phyloP scores from a whole-genome alignment of 345 rosid genomes.

The Sonneratia alba region DNA sequence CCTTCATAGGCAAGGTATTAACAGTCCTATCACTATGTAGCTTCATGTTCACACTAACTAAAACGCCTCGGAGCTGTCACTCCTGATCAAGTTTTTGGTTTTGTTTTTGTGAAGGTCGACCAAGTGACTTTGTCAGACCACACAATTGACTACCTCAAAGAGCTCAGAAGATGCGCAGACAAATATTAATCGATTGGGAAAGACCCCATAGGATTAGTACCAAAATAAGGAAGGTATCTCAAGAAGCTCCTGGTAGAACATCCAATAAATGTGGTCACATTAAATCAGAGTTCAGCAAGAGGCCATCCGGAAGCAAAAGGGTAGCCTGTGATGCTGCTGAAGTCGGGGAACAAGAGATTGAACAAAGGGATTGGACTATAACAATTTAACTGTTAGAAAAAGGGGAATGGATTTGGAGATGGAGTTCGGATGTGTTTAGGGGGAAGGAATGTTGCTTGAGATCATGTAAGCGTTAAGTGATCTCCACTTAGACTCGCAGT shows the following conservation, averaged over 20 bases:
- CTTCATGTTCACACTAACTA: not conserved
- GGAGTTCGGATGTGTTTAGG: constrained; percentile 66
- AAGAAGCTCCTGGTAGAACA: constrained; percentile 45
- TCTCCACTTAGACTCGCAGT: constrained; percentile 63
- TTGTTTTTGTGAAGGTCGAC: constrained; percentile 40
- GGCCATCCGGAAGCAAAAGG: constrained; percentile 38
- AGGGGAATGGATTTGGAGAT: constrained; percentile 46
- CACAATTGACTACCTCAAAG: constrained; percentile 64
- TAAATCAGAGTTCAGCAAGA: constrained; percentile 17
- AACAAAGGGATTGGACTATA: constrained; percentile 29
- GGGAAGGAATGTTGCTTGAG: constrained; percentile 73
- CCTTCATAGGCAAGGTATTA: constrained; percentile 69
- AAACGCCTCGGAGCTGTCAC: not conserved
- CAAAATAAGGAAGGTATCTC: constrained; percentile 30
- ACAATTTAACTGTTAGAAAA: constrained; percentile 29
- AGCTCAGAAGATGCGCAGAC: constrained; percentile 53
- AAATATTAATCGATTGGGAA: constrained; percentile 46
- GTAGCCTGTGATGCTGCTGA: constrained; percentile 31
- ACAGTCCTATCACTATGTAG: constrained; percentile 3
- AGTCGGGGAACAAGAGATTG: constrained; percentile 28
- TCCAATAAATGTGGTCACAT: constrained; percentile 43
- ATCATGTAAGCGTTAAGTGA: constrained; percentile 55
- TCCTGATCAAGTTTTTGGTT: not conserved
- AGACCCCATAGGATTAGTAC: constrained; percentile 21
- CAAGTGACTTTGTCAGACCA: constrained; percentile 66